Conservation (phyloP, 306 rosid species). For the Vigna nakashimae region DNA sequence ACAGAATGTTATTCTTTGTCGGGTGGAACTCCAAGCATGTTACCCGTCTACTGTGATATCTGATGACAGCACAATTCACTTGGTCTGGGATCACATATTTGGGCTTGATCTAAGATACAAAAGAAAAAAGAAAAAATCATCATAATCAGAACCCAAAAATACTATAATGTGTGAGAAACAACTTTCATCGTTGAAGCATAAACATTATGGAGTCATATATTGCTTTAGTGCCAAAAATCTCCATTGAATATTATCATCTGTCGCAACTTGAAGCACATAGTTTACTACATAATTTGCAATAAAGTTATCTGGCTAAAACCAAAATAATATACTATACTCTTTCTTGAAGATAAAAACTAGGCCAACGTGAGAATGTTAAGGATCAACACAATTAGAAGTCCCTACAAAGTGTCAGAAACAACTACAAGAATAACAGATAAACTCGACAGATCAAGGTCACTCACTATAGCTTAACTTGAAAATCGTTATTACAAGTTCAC, state of each 20-base stretch:
- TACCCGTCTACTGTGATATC: slow-evolving; percentile 88
- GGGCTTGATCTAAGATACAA: slow-evolving; percentile 71
- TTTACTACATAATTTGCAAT: background rate
- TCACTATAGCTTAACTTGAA: background rate
- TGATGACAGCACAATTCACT: slow-evolving; percentile 87
- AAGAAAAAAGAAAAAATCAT: slow-evolving; percentile 4
- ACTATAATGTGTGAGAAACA: slow-evolving; percentile 22
- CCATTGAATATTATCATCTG: background rate
- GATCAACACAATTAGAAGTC: background rate
- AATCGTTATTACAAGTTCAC: background rate
- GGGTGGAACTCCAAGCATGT: slow-evolving; percentile 96
- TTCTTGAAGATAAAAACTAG: background rate
- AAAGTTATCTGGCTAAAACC: background rate
- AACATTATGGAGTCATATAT: background rate
- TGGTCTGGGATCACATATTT: slow-evolving; percentile 80
- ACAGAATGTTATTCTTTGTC: slow-evolving; percentile 80
- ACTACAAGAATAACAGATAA: background rate
- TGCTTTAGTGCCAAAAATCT: background rate
- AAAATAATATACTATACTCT: background rate
- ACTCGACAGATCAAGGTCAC: background rate
- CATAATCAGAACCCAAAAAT: background rate
- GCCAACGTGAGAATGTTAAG: background rate
- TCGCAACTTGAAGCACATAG: slow-evolving; percentile 9
- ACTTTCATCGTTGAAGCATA: slow-evolving; percentile 2
- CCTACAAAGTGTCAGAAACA: background rate